Evolutionary conservation across 805 yeast genomes (phyloP).

Genomic region (Ogataea sp.): DNA sequence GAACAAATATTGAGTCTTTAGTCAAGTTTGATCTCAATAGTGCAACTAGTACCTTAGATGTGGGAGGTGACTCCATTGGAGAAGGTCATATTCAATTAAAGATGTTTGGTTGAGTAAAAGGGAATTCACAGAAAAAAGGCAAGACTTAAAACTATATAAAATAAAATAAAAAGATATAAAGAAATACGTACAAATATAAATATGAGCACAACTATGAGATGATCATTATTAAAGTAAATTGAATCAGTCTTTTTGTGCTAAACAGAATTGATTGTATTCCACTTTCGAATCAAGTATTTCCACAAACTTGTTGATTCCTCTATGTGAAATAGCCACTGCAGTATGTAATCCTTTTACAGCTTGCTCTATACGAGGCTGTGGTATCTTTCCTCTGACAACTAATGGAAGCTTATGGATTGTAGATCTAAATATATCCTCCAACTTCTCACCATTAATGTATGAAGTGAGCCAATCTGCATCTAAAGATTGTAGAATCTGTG

Average conservation of each 20-base stretch:
- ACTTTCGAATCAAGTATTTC: constrained; percentile 6
- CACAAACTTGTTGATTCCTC: neutral
- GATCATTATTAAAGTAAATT: too few relatives aligned
- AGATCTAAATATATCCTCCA: neutral
- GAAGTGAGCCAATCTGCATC: neutral
- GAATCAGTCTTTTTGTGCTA: constrained; percentile 9
- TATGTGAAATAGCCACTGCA: too few relatives aligned
- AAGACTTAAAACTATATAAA: neutral
- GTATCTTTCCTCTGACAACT: neutral
- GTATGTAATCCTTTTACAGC: too few relatives aligned
- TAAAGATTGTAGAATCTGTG: neutral
- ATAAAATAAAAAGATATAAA: neutral
- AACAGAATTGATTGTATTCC: constrained; percentile 13
- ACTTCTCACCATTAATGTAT: too few relatives aligned
- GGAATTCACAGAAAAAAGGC: too few relatives aligned
- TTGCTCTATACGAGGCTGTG: too few relatives aligned
- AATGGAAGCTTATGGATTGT: neutral
- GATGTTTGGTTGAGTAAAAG: constrained; percentile 28
- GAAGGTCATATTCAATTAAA: constrained; percentile 41
- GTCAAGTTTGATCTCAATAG: constrained; percentile 26
- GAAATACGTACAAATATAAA: neutral
- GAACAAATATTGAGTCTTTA: constrained; percentile 32
- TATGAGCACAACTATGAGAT: too few relatives aligned
- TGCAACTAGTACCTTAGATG: constrained; percentile 1
- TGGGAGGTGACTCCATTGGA: too few relatives aligned